Conservation (phyloP, 306 rosid genomes). For the Erythrophleum fordii region DNA sequence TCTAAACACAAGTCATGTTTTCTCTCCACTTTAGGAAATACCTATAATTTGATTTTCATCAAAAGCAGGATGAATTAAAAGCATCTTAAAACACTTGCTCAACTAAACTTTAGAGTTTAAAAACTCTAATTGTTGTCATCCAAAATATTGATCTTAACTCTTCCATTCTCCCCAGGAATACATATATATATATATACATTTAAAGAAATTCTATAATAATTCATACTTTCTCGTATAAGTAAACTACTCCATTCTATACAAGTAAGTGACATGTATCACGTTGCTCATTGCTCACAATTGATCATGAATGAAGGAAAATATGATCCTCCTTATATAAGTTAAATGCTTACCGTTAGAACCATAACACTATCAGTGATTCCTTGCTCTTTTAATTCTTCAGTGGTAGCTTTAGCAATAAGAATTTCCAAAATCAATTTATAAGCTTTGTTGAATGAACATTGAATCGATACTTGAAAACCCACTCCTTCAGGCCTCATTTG, state of each 20-base stretch:
- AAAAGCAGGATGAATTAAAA: constrained; percentile 8
- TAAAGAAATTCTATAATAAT: neutral
- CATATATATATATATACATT: no score
- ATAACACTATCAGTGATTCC: constrained; percentile 70
- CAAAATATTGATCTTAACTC: neutral
- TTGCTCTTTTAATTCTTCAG: constrained; percentile 77
- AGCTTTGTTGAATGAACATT: no score
- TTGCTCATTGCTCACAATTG: neutral
- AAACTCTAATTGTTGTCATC: neutral
- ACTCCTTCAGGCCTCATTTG: no score
- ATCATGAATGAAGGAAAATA: constrained; percentile 6
- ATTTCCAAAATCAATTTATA: no score
- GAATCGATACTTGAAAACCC: no score
- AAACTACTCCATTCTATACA: neutral
- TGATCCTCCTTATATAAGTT: neutral
- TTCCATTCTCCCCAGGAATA: neutral
- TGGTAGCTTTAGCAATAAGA: constrained; percentile 79
- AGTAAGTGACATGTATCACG: neutral
- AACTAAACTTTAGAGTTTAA: neutral
- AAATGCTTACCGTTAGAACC: constrained; percentile 59
- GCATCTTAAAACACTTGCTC: constrained; percentile 8
- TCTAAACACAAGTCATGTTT: constrained; percentile 21
- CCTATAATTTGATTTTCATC: constrained; percentile 16
- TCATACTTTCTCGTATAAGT: neutral
- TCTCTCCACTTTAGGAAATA: neutral